These are phyloP conservation scores for Yamadazyma jaroonii DNA, from an alignment of 1,139 yeast species.

Conservation along the genomic window DNA sequence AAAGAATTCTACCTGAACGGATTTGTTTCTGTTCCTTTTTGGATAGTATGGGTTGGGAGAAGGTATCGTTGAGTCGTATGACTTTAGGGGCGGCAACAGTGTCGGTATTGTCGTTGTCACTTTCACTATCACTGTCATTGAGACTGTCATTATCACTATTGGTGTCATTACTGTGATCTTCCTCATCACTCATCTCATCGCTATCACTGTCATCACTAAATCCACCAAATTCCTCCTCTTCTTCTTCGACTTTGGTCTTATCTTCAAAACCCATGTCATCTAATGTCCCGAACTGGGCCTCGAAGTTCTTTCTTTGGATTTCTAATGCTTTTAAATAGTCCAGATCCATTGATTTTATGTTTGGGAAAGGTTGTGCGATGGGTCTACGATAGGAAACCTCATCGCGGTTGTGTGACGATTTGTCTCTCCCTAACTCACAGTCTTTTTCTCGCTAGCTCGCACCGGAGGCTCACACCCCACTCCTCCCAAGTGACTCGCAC, in stretches of 20 bases:
- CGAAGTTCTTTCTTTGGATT: slow-evolving; percentile 59
- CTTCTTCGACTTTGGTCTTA: slow-evolving; percentile 27
- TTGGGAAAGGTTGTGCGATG: too few species aligned
- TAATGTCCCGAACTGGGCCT: slow-evolving; percentile 65
- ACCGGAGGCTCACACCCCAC: background rate
- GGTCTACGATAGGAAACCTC: too few species aligned
- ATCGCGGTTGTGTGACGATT: too few species aligned
- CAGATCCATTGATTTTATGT: slow-evolving; percentile 23
- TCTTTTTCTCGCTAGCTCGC: background rate
- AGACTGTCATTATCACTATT: slow-evolving; percentile 20
- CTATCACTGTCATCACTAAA: slow-evolving; percentile 12
- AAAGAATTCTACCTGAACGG: slow-evolving; percentile 42
- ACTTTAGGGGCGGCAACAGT: slow-evolving; percentile 26
- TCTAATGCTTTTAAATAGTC: slow-evolving; percentile 49
- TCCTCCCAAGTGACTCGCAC: background rate
- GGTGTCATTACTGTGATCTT: slow-evolving; percentile 12
- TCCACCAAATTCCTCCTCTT: slow-evolving; percentile 7
- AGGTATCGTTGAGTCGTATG: slow-evolving; percentile 27
- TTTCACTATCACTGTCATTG: slow-evolving; percentile 14
- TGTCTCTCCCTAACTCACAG: background rate
- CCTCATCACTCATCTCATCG: slow-evolving; percentile 9
- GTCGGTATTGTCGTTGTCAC: slow-evolving; percentile 9
- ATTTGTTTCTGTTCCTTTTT: slow-evolving; percentile 32
- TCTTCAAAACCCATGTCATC: slow-evolving; percentile 62
- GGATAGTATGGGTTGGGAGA: slow-evolving; percentile 19